Base-by-base conservation (phyloP, 768 basidiomycete genomes). In the Ramaria sp. region DNA sequence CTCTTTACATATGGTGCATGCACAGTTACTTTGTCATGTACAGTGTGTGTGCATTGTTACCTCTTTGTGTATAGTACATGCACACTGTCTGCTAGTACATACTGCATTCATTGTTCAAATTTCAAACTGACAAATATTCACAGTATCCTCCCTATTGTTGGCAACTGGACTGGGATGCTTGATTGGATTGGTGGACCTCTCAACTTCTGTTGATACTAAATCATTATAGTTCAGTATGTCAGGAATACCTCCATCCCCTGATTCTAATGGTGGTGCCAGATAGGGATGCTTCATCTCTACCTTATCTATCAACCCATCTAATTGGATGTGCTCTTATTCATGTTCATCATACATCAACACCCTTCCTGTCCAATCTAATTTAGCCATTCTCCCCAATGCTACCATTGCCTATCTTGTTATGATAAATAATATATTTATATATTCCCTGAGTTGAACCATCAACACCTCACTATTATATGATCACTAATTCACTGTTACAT, bases 301-400 rank as follows among this genome's bases (percentile, higher is more conserved):
- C 3, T 77, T 76, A 6, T 72, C 75, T 7, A 81, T 88, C 64
- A 85, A 85, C 68, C 78, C 79, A 1, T 55, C 71, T 27, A 84
- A 83, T 69, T 79, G 77, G 71, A 83, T 81, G 12, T 76, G 84
- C 47, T 81, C 79, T 0, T 84, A 84, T 68, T 73, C 83, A n/a
- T 74, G 79, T 58, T 76, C 81, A 0, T 78, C 73, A 3, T 84
- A 84, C 71, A 80, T 84, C 66, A 84, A 86, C 66, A 73, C 79
- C 4, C 72, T 84, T 1, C 79, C 83, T 0, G 76, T 80, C 20
- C 78, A 83, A 45, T 57, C 74, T 54, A 87, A 87, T 63, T 75
- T 87, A 41, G 77, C 80, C 63, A 77, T 88, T 59, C 72, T 87
- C 22, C 70, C 78, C 9, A 78, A 79, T 54, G 72, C 77, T 13